These are phyloP conservation scores for Asterochloris erici DNA, from an alignment of 139 green algal genomes.

Conservation along the genomic window DNA sequence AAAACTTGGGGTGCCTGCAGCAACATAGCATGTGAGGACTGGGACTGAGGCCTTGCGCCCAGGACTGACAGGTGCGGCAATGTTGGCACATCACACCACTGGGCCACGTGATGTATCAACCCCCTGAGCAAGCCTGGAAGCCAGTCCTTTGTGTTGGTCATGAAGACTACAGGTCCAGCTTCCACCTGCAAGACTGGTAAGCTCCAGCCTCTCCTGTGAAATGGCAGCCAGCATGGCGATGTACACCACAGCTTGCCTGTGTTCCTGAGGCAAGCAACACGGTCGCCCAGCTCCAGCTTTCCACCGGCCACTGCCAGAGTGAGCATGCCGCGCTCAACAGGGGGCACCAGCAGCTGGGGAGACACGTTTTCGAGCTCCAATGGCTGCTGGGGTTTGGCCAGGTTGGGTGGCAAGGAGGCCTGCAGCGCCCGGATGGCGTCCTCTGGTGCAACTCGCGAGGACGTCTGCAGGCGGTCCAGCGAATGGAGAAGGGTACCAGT, in stretches of 20 bases:
- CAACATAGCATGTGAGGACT: background rate
- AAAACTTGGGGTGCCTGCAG: conserved; percentile 43
- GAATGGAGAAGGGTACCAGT: too few relatives aligned
- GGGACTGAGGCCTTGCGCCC: background rate
- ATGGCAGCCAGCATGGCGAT: background rate
- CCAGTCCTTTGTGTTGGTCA: too few relatives aligned
- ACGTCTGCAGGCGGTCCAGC: too few relatives aligned
- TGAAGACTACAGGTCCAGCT: too few relatives aligned
- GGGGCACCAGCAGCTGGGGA: conserved; percentile 72
- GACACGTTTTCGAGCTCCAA: conserved; percentile 76
- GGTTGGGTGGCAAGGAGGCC: conserved; percentile 27
- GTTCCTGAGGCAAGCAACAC: conserved; percentile 21
- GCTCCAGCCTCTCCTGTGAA: too few relatives aligned
- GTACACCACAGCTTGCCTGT: background rate
- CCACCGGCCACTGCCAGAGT: conserved; percentile 57
- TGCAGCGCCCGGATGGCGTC: conserved; percentile 70
- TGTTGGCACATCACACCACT: too few relatives aligned
- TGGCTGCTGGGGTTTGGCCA: background rate
- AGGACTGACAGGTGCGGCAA: too few relatives aligned
- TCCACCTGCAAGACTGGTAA: too few relatives aligned
- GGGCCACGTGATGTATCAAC: too few relatives aligned
- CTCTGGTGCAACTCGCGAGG: conserved; percentile 55
- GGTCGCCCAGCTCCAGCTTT: conserved; percentile 78
- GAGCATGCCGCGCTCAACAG: conserved; percentile 25
- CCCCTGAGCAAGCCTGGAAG: too few relatives aligned